A percentile compares a stretch with the other conserved stretches of the same genome.
Evolutionary conservation across 257 asterid genomes (phyloP).

Genomic region (Forsythia suspensa): DNA sequence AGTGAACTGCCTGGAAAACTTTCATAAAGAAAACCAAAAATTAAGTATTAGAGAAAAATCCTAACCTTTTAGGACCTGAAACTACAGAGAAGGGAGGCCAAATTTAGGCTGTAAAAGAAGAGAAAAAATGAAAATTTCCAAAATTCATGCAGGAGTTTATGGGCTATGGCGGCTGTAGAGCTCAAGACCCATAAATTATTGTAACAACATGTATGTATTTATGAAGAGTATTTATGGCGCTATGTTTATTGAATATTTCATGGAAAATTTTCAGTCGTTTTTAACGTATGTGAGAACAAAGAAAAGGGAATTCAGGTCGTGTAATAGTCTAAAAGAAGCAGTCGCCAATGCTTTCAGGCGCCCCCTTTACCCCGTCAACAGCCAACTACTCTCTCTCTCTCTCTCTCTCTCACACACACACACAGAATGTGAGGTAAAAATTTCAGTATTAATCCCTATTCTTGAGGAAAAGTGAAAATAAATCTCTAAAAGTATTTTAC

Average conservation of each 20-base stretch:
- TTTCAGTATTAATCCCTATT: too few species aligned
- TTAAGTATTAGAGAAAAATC: neutral
- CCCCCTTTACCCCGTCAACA: conserved; percentile 17
- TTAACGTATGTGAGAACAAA: conserved; percentile 19
- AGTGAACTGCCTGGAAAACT: neutral
- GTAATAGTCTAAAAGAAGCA: conserved; percentile 13
- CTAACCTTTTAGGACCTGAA: conserved; percentile 27
- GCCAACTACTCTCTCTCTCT: conserved; percentile 29
- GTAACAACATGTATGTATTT: neutral
- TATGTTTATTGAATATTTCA: neutral
- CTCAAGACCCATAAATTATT: neutral
- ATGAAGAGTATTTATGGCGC: conserved; percentile 17
- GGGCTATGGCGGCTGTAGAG: conserved; percentile 26
- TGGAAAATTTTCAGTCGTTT: neutral
- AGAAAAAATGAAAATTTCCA: neutral
- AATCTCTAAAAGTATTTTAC: too few species aligned
- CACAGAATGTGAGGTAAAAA: too few species aligned
- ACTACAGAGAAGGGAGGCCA: neutral
- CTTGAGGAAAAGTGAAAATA: too few species aligned
- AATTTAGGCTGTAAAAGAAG: neutral
- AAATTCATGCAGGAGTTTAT: conserved; percentile 23
- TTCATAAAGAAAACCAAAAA: neutral
- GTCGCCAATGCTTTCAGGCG: conserved; percentile 27
- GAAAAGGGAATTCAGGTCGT: conserved; percentile 6
- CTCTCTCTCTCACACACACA: too few species aligned